phyloP scores from a whole-genome alignment of 225 moss, liverwort and hornwort genomes.

The Thuidium tamariscinum region DNA sequence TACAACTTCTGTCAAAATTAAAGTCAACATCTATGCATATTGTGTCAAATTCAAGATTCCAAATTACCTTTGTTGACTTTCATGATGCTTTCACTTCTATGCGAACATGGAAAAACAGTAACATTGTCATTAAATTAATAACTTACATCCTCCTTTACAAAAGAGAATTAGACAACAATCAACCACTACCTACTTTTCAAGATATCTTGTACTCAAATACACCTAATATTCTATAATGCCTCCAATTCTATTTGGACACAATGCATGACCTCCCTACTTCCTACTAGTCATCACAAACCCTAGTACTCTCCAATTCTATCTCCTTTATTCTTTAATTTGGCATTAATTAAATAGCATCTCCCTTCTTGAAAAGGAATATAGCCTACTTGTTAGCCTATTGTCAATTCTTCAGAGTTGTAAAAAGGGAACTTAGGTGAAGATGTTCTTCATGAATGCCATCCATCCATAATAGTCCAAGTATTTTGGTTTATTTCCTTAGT shows the following conservation, averaged over 20 bases:
- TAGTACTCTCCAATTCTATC: neutral
- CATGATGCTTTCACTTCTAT: neutral
- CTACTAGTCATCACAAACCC: fast-evolving
- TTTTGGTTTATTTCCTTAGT: neutral
- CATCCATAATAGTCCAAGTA: neutral
- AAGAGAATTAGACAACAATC: neutral
- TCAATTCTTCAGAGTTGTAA: fast-evolving
- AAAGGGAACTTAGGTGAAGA: neutral
- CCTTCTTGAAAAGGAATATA: fast-evolving
- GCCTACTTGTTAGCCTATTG: neutral
- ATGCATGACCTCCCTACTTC: neutral
- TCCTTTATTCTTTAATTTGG: neutral
- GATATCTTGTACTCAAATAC: neutral
- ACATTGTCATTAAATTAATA: neutral
- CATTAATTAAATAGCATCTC: neutral
- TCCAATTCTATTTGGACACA: neutral
- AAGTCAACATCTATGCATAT: fast-evolving
- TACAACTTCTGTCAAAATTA: neutral
- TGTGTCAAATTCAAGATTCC: fast-evolving
- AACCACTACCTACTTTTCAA: neutral
- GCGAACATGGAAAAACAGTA: fast-evolving
- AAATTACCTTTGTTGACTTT: neutral
- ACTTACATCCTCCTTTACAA: neutral
- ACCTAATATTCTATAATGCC: neutral
- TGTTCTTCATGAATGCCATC: fast-evolving